A percentile compares a stretch with the other conserved stretches of the same genome.
Evolutionary conservation across 108 stramenopile genomes (phyloP).

Genomic region (Nitzschia sp.): DNA sequence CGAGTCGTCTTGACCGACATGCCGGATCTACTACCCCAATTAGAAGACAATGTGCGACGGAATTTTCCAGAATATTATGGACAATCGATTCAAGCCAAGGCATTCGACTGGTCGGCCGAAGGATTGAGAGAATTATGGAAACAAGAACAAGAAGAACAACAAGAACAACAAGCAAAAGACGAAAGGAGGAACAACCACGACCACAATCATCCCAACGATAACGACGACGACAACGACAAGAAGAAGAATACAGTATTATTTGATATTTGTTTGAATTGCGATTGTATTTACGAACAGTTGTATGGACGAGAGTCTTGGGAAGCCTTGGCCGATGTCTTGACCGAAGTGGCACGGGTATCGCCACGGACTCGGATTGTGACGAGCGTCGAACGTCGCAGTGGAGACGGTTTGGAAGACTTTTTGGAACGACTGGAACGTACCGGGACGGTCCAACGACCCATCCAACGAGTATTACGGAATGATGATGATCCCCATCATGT

Average conservation of each 20-base stretch:
- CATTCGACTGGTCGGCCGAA: slow-evolving; percentile 48
- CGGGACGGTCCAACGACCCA: slow-evolving; percentile 10
- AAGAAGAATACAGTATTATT: slow-evolving; percentile 28
- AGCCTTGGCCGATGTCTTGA: slow-evolving; percentile 61
- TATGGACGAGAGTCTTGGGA: slow-evolving; percentile 79
- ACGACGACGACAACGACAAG: slow-evolving; percentile 2
- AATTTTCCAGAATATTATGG: slow-evolving; percentile 44
- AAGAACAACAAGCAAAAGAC: no score
- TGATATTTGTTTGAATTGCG: slow-evolving; percentile 82
- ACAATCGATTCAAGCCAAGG: slow-evolving; percentile 23
- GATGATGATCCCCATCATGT: slow-evolving; percentile 38
- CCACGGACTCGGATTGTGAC: slow-evolving; percentile 61
- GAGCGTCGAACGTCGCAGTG: slow-evolving; percentile 69
- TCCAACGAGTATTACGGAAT: slow-evolving; percentile 19
- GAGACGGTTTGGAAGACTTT: slow-evolving; percentile 72
- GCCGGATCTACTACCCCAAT: slow-evolving; percentile 61
- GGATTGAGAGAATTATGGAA: slow-evolving; percentile 26
- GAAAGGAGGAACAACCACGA: neutral
- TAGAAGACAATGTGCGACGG: slow-evolving; percentile 46
- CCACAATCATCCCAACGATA: slow-evolving; percentile 1
- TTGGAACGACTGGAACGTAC: slow-evolving; percentile 22
- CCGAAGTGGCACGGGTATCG: slow-evolving; percentile 51
- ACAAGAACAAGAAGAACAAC: neutral
- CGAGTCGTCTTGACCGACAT: slow-evolving; percentile 71
- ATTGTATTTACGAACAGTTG: slow-evolving; percentile 84